Evolutionary conservation across 1,284 basidiomycete species (phyloP).

Genomic region (Sporisorium graminicola): DNA sequence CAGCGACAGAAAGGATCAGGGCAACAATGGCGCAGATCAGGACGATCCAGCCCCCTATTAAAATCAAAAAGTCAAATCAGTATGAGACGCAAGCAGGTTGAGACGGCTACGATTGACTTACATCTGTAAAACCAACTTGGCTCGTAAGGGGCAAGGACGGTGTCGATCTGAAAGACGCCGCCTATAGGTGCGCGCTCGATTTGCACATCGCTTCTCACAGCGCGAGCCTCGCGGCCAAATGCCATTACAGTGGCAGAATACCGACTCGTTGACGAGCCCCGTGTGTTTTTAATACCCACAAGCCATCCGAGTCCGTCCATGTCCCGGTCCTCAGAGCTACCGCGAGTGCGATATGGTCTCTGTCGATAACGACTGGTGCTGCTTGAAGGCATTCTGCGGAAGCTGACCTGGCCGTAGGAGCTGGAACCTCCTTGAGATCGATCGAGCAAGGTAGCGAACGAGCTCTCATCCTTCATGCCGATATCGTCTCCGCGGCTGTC

Average conservation of each 20-base stretch:
- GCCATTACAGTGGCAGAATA: conserved; percentile 80
- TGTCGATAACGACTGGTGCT: conserved; percentile 17
- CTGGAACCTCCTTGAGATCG: conserved; percentile 53
- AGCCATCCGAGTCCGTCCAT: conserved; percentile 75
- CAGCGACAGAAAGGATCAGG: neutral
- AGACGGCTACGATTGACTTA: conserved; percentile 12
- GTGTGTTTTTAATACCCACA: conserved; percentile 90
- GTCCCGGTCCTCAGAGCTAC: conserved; percentile 5
- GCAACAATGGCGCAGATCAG: conserved; percentile 8
- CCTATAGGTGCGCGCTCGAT: conserved; percentile 34
- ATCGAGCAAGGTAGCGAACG: conserved; percentile 58
- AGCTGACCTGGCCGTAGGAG: conserved; percentile 55
- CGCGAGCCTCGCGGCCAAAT: conserved; percentile 82
- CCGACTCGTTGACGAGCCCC: conserved; percentile 79
- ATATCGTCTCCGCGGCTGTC: conserved; percentile 39
- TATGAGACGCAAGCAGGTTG: neutral
- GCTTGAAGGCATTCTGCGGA: conserved; percentile 38
- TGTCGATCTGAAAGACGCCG: conserved; percentile 89
- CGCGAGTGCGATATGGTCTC: neutral
- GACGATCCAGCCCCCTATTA: conserved; percentile 46
- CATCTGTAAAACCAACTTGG: conserved; percentile 72
- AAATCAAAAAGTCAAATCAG: neutral
- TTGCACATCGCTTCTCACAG: conserved; percentile 9
- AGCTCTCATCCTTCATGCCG: conserved; percentile 46
- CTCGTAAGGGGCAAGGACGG: conserved; percentile 84